phyloP scores from a whole-genome alignment of 257 asterid species.

The Solanum pennellii region DNA sequence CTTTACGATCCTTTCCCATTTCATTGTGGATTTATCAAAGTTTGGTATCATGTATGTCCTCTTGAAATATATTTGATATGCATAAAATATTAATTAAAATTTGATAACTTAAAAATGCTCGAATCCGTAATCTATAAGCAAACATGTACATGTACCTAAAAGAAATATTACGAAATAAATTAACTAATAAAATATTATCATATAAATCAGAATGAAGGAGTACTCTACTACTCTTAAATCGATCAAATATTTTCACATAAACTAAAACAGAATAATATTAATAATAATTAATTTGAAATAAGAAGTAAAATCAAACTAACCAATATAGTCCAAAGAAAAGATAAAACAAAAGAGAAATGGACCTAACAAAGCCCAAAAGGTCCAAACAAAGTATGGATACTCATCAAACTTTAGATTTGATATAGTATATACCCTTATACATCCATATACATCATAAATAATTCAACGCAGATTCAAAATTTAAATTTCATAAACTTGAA shows the following conservation, averaged over 20 bases:
- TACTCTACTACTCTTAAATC: neutral
- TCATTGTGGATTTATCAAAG: too few species aligned
- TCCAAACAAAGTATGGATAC: neutral
- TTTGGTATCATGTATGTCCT: too few species aligned
- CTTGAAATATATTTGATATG: neutral
- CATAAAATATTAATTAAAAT: neutral
- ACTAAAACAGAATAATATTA: neutral
- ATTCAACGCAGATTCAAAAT: neutral
- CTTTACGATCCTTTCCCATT: too few species aligned
- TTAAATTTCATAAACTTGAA: neutral
- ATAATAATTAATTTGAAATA: neutral
- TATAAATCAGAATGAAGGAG: neutral
- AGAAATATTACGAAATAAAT: neutral
- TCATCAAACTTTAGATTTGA: neutral
- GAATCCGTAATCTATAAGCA: neutral
- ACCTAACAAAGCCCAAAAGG: neutral
- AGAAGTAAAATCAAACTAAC: neutral
- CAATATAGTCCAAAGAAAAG: neutral
- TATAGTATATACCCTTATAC: neutral
- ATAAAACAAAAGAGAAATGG: neutral
- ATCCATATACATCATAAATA: neutral
- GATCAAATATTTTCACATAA: neutral
- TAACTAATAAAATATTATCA: neutral
- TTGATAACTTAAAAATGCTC: neutral
- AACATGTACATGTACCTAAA: neutral